Percentiles rank a stretch among this genome's conserved stretches.
These are phyloP conservation scores for Cyclotella atomus DNA, from an alignment of 108 stramenopile genomes.

Conservation along the genomic window DNA sequence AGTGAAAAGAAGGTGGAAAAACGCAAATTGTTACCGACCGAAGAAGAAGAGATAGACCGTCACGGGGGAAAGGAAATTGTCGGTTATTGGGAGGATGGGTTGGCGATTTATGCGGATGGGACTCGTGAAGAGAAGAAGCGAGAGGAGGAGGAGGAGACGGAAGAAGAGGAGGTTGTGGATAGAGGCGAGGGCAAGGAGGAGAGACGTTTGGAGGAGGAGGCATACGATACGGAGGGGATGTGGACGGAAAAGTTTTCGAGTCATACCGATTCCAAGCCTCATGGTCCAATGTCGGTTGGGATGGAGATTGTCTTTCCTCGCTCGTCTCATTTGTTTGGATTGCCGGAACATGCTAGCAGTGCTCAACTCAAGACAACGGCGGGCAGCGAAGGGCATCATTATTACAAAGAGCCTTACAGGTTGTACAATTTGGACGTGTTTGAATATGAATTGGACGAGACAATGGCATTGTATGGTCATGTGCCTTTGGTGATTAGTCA, in stretches of 20 bases:
- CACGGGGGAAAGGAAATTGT: constrained; percentile 85
- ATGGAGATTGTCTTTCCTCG: constrained; percentile 91
- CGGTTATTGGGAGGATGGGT: constrained; percentile 93
- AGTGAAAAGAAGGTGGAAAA: constrained; percentile 7
- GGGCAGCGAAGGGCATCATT: constrained; percentile 58
- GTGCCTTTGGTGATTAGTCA: constrained; percentile 92
- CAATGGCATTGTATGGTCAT: constrained; percentile 98
- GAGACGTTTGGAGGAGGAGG: constrained; percentile 62
- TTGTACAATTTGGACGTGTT: constrained; percentile 99
- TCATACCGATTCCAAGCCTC: constrained; percentile 90
- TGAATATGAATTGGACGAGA: constrained; percentile 98
- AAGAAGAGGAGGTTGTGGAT: constrained; percentile 48
- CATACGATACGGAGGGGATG: constrained; percentile 79
- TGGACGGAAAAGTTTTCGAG: constrained; percentile 93
- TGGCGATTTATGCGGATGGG: constrained; percentile 90
- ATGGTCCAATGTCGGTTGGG: constrained; percentile 96
- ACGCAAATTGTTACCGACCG: constrained; percentile 31
- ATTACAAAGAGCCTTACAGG: constrained; percentile 96
- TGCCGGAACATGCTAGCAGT: constrained; percentile 97
- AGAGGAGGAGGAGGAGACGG: constrained; percentile 38
- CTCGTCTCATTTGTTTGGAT: constrained; percentile 87
- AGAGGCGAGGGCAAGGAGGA: constrained; percentile 61
- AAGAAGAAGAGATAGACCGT: constrained; percentile 42
- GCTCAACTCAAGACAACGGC: constrained; percentile 85
- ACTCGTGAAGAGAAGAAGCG: constrained; percentile 76